Conservation (phyloP, 2,329 filamentous ascomycete species). For the Fonsecaea pugnacius region DNA sequence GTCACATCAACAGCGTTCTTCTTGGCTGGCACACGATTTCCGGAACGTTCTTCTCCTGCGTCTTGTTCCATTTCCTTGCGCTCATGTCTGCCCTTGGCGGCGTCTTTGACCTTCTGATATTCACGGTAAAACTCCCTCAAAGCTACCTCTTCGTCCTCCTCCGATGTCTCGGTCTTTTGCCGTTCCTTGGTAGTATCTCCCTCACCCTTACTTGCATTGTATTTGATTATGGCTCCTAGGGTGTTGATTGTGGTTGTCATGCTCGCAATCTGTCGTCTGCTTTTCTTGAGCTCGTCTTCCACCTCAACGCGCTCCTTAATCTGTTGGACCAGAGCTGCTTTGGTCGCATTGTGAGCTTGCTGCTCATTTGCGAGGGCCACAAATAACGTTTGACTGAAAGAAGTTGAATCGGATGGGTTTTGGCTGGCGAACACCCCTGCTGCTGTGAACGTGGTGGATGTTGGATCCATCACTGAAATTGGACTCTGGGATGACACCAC, state of each 20-base stretch:
- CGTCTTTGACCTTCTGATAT: constrained; percentile 12
- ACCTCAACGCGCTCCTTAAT: constrained; percentile 15
- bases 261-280: constrained; percentile 25
- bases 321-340: constrained; percentile 26
- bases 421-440: neutral
- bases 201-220: constrained; percentile 22
- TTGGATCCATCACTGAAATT: constrained; percentile 23
- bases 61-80: constrained; percentile 8
- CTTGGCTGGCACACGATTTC: neutral
- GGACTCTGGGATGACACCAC: neutral
- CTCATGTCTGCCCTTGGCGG: constrained; percentile 5
- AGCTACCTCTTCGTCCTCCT: constrained; percentile 16
- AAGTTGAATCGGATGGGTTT: constrained; percentile 13
- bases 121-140: constrained; percentile 26
- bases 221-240: constrained; percentile 32
- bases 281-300: constrained; percentile 24
- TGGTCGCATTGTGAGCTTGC: constrained; percentile 32
- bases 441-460: constrained; percentile 19
- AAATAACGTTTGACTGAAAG: constrained; percentile 26
- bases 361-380: constrained; percentile 31
- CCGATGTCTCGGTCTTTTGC: neutral
- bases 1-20: neutral
- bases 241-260: constrained; percentile 30
- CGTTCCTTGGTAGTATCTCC: neutral
- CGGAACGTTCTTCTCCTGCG: constrained; percentile 8